Evolutionary conservation across 495 filamentous ascomycete species (phyloP), one percentile per base, ranked within the genome.

Genomic region (Aspergillus steynii): DNA sequence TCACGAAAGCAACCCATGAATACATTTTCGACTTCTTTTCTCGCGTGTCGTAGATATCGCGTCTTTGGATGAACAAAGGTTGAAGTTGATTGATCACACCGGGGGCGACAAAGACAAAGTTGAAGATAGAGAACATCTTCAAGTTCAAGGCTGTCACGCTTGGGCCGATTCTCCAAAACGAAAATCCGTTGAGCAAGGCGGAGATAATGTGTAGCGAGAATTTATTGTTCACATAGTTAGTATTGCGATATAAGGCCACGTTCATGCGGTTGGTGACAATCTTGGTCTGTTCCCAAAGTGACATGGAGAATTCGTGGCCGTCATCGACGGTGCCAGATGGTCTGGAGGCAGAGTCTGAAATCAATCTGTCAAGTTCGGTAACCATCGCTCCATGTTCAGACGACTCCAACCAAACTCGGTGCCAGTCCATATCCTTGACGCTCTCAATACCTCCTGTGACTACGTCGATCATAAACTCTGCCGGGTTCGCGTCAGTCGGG

Each of bases 391-490:
- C 64, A 37, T 76, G 70, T 51, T 88, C 80, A 1, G 81, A 68
- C 2, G 85, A 88, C 29, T 83, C 80, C 12, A 78, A 72, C 88
- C 88, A 90, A 61, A 87, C 79, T 42, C 85, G 75, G 63, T 83
- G 79, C 88, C 88, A 90, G 65, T 88, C 79, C 12, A 78, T 66
- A 15, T 67, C 72, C 46, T 71, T 66, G 29, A 66, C 68, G 0
- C 67, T 61, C 5, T 67, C 55, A 2, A 66, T 58, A 14, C 48
- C 69, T 45, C 72, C 74, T 14, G 74, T 71, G 47, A 92, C 93
- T 54, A 90, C 89, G 67, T 96, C 91, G 42, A 97, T 81, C 90
- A 97, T 96, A 85, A 89, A 92, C 70, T 96, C 93, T 10, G 93
- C 93, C 26, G 92, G 92, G 52, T 83, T 97, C 6, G 88, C 86